Evolutionary conservation across 1,284 basidiomycete species (phyloP).

Genomic region (Paramarasmius palmivorus): DNA sequence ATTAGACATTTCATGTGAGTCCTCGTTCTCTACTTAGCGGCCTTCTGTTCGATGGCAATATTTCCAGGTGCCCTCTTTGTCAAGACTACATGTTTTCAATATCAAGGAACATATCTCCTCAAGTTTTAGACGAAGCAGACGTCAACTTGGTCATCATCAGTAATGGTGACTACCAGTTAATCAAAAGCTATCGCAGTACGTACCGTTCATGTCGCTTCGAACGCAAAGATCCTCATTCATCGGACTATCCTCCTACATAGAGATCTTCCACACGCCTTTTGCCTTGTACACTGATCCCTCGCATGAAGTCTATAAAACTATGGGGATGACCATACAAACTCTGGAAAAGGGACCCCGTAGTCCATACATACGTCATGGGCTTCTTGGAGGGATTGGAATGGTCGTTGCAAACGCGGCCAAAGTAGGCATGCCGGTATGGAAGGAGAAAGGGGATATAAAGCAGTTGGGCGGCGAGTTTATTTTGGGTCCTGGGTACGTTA

Average conservation of each 20-base stretch:
- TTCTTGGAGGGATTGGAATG: slow-evolving; percentile 57
- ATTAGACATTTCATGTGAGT: slow-evolving; percentile 56
- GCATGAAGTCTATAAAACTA: slow-evolving; percentile 56
- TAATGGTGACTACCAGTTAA: slow-evolving; percentile 64
- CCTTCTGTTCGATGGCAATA: neutral
- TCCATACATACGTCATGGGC: slow-evolving; percentile 57
- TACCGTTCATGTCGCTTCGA: slow-evolving; percentile 13
- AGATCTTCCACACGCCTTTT: slow-evolving; percentile 57
- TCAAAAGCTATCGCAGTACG: slow-evolving; percentile 59
- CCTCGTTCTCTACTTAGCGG: neutral
- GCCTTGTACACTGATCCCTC: slow-evolving; percentile 72
- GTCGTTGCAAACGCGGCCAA: slow-evolving; percentile 59
- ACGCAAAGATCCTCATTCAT: too few species aligned
- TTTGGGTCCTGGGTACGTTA: slow-evolving; percentile 62
- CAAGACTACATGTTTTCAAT: slow-evolving; percentile 77
- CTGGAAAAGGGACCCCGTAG: slow-evolving; percentile 49
- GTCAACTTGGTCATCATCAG: slow-evolving; percentile 67
- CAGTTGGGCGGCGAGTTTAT: slow-evolving; percentile 82
- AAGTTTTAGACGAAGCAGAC: slow-evolving; percentile 50
- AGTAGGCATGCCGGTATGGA: slow-evolving; percentile 65
- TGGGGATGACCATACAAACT: slow-evolving; percentile 63
- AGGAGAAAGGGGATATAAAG: slow-evolving; percentile 60
- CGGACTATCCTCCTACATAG: slow-evolving; percentile 30
- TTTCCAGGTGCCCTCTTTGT: slow-evolving; percentile 54
- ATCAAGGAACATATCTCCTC: slow-evolving; percentile 23